Base-by-base conservation (phyloP, 163 green algal genomes). In the Trebouxia gelatinosa region DNA sequence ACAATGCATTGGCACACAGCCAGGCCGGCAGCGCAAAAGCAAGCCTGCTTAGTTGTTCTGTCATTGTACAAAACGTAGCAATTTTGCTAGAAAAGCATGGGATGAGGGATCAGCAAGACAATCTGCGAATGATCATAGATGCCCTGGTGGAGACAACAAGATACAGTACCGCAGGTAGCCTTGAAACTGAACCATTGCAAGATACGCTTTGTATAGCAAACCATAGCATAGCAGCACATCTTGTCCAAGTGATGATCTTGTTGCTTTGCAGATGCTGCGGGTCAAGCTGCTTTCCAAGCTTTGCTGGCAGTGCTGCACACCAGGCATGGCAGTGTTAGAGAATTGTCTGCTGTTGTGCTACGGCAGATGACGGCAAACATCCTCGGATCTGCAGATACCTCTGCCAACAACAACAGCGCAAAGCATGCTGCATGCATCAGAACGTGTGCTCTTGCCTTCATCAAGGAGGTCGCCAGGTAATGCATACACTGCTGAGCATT, bases 351-450 rank as follows among this genome's bases (percentile, higher is more conserved):
- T 13, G 57, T 78, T 26, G 67, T 92, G 29, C 79, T 91, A 67
- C 83, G 86, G 31, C 75, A 79, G 17, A 80, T 94, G 39, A 83
- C 85, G 17, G 80, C 83, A 3, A 43, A 78, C 11, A 61, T 91
- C 35, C 48, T 92, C 40, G 84, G 79, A 32, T 79, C 65, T 19
- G 50, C 68, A 34, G 79, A 38, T 4, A 58, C 26, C 38, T 59
- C 37, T 37, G 26, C 9, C 66, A 11, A 26, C 38, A 21, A 3
- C 28, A n/a, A 26, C 16, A 38, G 40, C 28, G 23, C 68, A 7
- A 46, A 61, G 43, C 68, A 76, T 43, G 40, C 46, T 4, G 43
- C 28, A 19, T 39, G 40, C 38, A 29, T 76, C 68, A 76, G 68
- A 29, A 40, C 40, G 16, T 29, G 39, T 26, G 43, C 68, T 13